phyloP scores from a whole-genome alignment of 2,329 filamentous ascomycete genomes.

The Apiospora koreana region DNA sequence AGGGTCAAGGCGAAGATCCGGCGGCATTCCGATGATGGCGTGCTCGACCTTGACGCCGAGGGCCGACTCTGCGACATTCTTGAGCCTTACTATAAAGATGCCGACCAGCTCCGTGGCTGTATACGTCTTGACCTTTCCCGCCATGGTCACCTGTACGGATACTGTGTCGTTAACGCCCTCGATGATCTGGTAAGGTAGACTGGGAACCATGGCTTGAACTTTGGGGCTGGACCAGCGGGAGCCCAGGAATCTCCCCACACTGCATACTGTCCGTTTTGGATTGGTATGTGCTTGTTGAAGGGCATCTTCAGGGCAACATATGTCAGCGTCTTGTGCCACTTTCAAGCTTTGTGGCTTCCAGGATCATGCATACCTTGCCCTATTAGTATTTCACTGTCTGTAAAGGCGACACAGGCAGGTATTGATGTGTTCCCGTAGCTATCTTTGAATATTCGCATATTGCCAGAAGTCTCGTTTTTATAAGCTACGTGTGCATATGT shows the following conservation, averaged over 20 bases:
- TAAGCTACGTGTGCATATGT: background rate
- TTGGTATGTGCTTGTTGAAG: background rate
- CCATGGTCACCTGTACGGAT: background rate
- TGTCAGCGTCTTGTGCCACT: background rate
- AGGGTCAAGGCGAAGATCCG: background rate
- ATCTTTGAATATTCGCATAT: background rate
- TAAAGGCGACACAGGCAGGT: slow-evolving; percentile 4
- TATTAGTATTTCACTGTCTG: background rate
- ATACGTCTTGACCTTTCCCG: background rate
- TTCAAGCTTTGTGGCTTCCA: background rate
- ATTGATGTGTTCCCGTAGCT: background rate
- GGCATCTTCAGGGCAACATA: background rate
- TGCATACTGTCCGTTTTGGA: background rate
- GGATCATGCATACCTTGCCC: background rate
- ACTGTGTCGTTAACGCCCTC: background rate
- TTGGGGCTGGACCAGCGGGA: background rate
- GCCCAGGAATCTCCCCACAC: background rate
- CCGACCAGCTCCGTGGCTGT: background rate
- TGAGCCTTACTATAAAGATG: background rate
- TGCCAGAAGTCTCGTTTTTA: background rate
- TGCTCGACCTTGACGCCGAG: background rate
- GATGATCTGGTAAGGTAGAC: background rate
- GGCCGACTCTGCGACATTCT: background rate
- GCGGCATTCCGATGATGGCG: background rate
- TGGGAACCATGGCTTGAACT: background rate